Percentiles rank a stretch among this genome's conserved stretches.
These are phyloP conservation scores for Coniochaeta hoffmannii DNA, from an alignment of 2,329 filamentous ascomycete species.

Conservation along the genomic window DNA sequence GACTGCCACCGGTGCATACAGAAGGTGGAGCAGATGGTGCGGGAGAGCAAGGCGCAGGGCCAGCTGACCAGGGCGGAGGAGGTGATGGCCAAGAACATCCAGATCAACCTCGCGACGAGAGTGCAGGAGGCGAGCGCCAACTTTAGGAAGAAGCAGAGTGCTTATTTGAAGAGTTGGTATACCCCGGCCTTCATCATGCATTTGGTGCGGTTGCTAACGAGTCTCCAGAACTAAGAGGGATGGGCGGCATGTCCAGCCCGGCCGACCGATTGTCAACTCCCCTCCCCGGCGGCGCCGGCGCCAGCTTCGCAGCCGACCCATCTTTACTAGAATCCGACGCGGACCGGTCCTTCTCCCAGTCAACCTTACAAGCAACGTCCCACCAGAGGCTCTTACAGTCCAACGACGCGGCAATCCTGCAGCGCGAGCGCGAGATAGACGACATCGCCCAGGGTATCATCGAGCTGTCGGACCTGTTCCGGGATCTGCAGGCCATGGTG, in stretches of 20 bases:
- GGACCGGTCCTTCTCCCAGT: slow-evolving; percentile 86
- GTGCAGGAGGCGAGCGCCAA: slow-evolving; percentile 87
- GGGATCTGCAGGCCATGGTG: slow-evolving; percentile 92
- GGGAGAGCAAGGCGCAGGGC: slow-evolving; percentile 66
- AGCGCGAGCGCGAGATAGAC: slow-evolving; percentile 93
- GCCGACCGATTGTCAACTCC: slow-evolving; percentile 47
- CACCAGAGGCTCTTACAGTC: slow-evolving; percentile 60
- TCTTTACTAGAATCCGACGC: slow-evolving; percentile 89
- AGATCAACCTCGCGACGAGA: slow-evolving; percentile 78
- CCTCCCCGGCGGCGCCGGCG: slow-evolving; percentile 32
- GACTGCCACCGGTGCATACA: slow-evolving; percentile 85
- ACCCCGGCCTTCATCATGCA: neutral
- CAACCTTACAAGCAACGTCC: slow-evolving; percentile 72
- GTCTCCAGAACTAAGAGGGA: slow-evolving; percentile 62
- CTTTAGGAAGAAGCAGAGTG: slow-evolving; percentile 96
- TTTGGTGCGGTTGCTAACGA: slow-evolving; percentile 12
- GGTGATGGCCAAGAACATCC: slow-evolving; percentile 92
- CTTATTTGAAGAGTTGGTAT: slow-evolving; percentile 79
- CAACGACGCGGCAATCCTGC: slow-evolving; percentile 78
- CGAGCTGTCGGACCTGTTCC: slow-evolving; percentile 91
- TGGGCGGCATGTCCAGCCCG: slow-evolving; percentile 49
- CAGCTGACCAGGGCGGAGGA: slow-evolving; percentile 77
- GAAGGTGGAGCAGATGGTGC: slow-evolving; percentile 78
- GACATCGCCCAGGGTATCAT: slow-evolving; percentile 98
- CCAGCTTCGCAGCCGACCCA: slow-evolving; percentile 50